Evolutionary conservation across 257 asterid species (phyloP).

Genomic region (Handroanthus guayacan): DNA sequence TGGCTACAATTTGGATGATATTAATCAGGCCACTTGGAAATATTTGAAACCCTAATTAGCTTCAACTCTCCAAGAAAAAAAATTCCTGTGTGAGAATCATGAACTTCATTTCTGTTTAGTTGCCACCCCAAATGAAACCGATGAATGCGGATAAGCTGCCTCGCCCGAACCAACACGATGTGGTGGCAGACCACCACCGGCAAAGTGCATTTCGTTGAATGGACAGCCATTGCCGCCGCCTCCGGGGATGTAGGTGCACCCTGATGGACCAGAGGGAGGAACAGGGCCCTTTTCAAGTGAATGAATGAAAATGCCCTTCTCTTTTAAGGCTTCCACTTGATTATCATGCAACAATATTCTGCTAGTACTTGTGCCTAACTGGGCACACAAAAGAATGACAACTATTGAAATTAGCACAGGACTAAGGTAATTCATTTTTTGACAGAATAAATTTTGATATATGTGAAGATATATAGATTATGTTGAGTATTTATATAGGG

Average conservation of each 20-base stretch:
- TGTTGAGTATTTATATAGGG: constrained; percentile 20
- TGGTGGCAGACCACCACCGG: too few relatives aligned
- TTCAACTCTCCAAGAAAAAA: neutral
- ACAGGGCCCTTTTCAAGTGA: constrained; percentile 53
- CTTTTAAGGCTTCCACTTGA: constrained; percentile 4
- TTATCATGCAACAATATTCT: constrained; percentile 28
- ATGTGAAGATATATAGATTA: too few relatives aligned
- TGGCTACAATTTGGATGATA: too few relatives aligned
- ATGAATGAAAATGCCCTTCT: neutral
- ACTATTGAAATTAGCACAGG: constrained; percentile 8
- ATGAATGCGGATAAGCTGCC: constrained; percentile 22
- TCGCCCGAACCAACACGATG: too few relatives aligned
- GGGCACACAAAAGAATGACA: constrained; percentile 31
- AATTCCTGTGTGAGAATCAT: neutral
- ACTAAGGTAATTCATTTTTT: constrained; percentile 41
- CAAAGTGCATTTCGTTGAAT: constrained; percentile 37
- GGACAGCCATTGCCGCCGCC: constrained; percentile 43
- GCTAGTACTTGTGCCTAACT: constrained; percentile 24
- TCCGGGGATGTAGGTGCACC: constrained; percentile 79
- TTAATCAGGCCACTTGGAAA: neutral
- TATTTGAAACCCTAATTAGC: neutral
- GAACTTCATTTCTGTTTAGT: constrained; percentile 9
- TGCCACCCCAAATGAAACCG: constrained; percentile 23
- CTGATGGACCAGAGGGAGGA: constrained; percentile 70
- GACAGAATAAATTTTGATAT: neutral